Percentiles rank a stretch among this genome's conserved stretches.
Evolutionary conservation across 495 filamentous ascomycete genomes (phyloP).

Genomic region (Annulohypoxylon maeteangense): DNA sequence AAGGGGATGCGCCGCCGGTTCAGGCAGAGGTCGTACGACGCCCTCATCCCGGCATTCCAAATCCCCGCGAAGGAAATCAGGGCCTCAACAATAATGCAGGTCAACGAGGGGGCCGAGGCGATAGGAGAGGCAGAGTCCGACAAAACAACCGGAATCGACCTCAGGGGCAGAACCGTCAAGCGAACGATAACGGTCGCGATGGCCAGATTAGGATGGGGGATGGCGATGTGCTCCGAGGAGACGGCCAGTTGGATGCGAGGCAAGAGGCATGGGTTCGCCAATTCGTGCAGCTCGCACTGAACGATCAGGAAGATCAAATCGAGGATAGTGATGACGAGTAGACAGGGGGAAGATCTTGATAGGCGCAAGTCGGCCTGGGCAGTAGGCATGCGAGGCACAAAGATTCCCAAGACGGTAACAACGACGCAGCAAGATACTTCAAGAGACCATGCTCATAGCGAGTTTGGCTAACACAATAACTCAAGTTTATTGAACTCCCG

Average conservation of each 20-base stretch:
- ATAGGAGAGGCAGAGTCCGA: slow-evolving; percentile 44
- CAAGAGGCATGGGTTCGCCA: slow-evolving; percentile 62
- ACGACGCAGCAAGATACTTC: slow-evolving; percentile 17
- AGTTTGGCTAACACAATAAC: slow-evolving; percentile 33
- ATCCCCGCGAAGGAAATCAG: slow-evolving; percentile 24
- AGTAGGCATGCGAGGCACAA: slow-evolving; percentile 36
- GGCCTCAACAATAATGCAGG: slow-evolving; percentile 25
- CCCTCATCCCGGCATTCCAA: slow-evolving; percentile 42
- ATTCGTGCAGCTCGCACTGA: slow-evolving; percentile 64
- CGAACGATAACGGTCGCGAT: slow-evolving; percentile 39
- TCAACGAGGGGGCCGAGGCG: slow-evolving; percentile 34
- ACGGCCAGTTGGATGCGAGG: slow-evolving; percentile 41
- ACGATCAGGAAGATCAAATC: slow-evolving; percentile 62
- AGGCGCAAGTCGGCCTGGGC: slow-evolving; percentile 36
- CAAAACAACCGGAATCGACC: slow-evolving; percentile 42
- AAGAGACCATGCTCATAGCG: slow-evolving; percentile 16
- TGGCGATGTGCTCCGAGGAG: slow-evolving; percentile 35
- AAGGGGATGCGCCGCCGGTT: slow-evolving; percentile 39
- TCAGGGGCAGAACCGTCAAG: slow-evolving; percentile 41
- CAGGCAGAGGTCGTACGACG: slow-evolving; percentile 37
- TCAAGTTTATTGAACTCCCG: slow-evolving; percentile 44
- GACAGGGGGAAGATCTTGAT: slow-evolving; percentile 26
- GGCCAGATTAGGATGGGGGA: slow-evolving; percentile 29
- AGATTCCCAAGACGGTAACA: slow-evolving; percentile 43
- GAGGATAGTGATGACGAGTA: slow-evolving; percentile 54